Base-by-base conservation (phyloP, 768 basidiomycete genomes). In the Auricularia auricula-judae region DNA sequence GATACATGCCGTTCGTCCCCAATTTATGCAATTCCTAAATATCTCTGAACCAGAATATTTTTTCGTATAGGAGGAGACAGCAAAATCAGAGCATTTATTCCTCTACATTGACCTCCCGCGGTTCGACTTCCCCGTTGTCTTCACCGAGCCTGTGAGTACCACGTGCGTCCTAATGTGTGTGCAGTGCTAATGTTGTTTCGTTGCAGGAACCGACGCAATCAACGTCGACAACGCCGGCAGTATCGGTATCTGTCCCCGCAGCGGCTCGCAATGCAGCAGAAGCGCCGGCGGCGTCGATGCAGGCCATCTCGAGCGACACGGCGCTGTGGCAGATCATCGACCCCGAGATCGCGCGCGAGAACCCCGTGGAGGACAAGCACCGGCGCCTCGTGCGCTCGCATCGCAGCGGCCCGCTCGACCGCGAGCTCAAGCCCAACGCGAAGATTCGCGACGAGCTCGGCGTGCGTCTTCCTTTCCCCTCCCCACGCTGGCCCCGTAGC, bases 341-440 rank as follows among this genome's bases (percentile, higher is more conserved):
- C 70, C 94, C 96, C 3, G 97, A 99, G 66, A 83, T 91, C 61
- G 83, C 82, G 5, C 84, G 92, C 34, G 95, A 98, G 69, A 99
- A 99, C 71, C 95, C 95, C 0, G 94, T 98, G 0, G 97, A 99
- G 71, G 93, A 95, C 71, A 99, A 99, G 71, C 94, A 98, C 71
- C 84, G 97, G 36, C 84, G 94, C 1, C 81, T 98, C 3, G 91
- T 98, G 66, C 87, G 97, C 59, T 96, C 94, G 73, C 95, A 98
- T 69, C 80, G 97, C 58, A 93, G 93, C 62, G 94, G 96, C 58
- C 93, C 95, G 0, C 88, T 97, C 62, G 96, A 98, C 71, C 78
- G 93, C 62, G 97, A 98, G 71, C 79, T 99, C 63, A 99, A 99
- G 70, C 97, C 97, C 0, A 96, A 98, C 71, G 93, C 96, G 1